These are phyloP conservation scores for Solanum arcanum DNA, from an alignment of 257 asterid species.

Conservation along the genomic window DNA sequence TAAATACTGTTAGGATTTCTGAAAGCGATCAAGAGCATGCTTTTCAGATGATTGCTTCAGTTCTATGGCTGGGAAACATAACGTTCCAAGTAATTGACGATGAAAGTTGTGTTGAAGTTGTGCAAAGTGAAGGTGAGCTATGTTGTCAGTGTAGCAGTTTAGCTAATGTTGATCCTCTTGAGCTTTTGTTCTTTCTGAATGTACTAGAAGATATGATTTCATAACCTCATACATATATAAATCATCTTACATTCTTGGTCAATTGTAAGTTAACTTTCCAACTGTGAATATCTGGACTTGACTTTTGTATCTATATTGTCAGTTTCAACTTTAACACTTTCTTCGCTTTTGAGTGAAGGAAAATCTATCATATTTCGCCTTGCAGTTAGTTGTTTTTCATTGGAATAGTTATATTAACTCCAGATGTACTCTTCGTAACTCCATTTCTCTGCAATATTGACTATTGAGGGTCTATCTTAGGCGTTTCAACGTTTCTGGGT, in stretches of 20 bases:
- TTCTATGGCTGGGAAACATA: constrained; percentile 94
- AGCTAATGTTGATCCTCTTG: constrained; percentile 1
- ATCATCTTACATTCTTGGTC: background rate
- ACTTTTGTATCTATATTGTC: background rate
- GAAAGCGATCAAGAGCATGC: constrained; percentile 63
- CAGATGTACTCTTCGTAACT: background rate
- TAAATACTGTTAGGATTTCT: constrained; percentile 45
- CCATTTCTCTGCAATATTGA: background rate
- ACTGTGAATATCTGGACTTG: background rate
- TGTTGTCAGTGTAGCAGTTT: constrained; percentile 1
- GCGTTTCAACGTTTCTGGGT: background rate
- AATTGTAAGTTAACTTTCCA: background rate
- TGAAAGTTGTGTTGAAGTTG: constrained; percentile 64
- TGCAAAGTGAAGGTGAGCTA: constrained; percentile 69
- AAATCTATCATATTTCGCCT: background rate
- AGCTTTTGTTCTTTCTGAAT: background rate
- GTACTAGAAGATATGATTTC: background rate
- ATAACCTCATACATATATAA: background rate
- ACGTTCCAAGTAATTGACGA: constrained; percentile 56
- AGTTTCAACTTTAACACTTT: background rate
- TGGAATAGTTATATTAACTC: background rate
- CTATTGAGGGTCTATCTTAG: background rate
- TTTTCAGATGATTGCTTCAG: constrained; percentile 84
- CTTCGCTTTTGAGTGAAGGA: background rate
- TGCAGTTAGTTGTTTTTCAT: background rate